A percentile compares a stretch with the other conserved stretches of the same genome.
Evolutionary conservation across 129 eudicot genomes (phyloP).

Genomic region (Apium graveolens): DNA sequence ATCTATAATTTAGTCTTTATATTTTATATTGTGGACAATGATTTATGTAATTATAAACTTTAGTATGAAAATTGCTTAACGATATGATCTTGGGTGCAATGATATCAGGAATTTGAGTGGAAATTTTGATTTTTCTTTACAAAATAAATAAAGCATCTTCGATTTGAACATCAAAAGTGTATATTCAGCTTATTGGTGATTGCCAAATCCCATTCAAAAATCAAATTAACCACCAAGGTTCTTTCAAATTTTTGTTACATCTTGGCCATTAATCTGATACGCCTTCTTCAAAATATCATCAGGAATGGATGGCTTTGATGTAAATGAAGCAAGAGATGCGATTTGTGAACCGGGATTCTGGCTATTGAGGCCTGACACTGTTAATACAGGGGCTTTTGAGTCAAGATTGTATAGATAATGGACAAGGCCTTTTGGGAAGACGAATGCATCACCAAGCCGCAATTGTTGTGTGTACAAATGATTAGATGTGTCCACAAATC

Average conservation of each 20-base stretch:
- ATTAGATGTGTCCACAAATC: conserved; percentile 72
- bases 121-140: not conserved
- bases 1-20: too few relatives aligned
- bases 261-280: conserved; percentile 56
- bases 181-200: not conserved
- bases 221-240: conserved; percentile 54
- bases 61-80: too few relatives aligned
- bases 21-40: too few relatives aligned
- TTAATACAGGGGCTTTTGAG: conserved; percentile 33
- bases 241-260: conserved; percentile 47
- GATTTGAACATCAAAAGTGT: not conserved
- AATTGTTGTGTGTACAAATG: conserved; percentile 46
- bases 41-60: too few relatives aligned
- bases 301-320: conserved; percentile 52
- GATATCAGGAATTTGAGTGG: not conserved
- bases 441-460: conserved; percentile 62
- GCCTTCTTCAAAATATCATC: conserved; percentile 55
- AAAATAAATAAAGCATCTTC: not conserved
- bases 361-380: conserved; percentile 65
- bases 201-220: not conserved
- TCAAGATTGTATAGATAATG: conserved; percentile 67
- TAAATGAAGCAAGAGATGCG: conserved; percentile 57
- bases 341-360: conserved; percentile 83
- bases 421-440: conserved; percentile 63
- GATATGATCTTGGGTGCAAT: not conserved